Evolutionary conservation across 148 eudicot genomes (phyloP).

Genomic region (Limonium bicolor): DNA sequence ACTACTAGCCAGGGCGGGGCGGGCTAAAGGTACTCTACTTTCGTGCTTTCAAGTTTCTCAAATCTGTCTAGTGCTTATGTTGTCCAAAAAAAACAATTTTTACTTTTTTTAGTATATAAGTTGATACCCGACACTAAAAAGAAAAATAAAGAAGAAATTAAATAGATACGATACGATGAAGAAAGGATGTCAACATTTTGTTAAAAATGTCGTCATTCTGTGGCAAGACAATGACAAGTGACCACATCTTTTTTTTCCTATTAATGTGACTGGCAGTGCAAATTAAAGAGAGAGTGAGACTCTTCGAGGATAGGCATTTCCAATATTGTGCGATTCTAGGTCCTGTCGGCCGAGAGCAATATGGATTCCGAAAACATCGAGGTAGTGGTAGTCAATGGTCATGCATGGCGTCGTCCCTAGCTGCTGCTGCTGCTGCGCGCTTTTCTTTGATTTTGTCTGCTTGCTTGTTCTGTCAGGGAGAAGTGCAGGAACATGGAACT

Average conservation of each 20-base stretch:
- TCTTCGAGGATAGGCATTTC: too few relatives aligned
- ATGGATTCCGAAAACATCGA: not conserved
- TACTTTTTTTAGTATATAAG: not conserved
- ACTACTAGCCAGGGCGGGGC: not conserved
- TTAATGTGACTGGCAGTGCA: too few relatives aligned
- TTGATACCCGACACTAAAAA: not conserved
- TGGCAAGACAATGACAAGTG: slow-evolving; percentile 5
- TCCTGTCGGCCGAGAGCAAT: not conserved
- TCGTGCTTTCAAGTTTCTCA: not conserved
- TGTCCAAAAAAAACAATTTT: not conserved
- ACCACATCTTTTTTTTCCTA: slow-evolving; percentile 4
- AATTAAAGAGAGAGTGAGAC: too few relatives aligned
- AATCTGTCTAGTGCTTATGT: not conserved
- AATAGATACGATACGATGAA: not conserved
- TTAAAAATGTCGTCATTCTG: slow-evolving; percentile 21
- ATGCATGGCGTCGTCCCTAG: not conserved
- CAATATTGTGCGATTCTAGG: too few relatives aligned
- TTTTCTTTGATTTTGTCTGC: not conserved
- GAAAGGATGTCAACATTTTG: slow-evolving; percentile 21
- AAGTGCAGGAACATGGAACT: slow-evolving; percentile 21
- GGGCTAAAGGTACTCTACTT: too few relatives aligned
- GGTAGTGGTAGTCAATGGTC: not conserved
- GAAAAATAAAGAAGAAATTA: not conserved
- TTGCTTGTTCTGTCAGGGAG: slow-evolving; percentile 10
- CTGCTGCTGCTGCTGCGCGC: too few relatives aligned